phyloP scores from a whole-genome alignment of 202 grass and related monocot genomes.

The Cymbopogon flexuosus region DNA sequence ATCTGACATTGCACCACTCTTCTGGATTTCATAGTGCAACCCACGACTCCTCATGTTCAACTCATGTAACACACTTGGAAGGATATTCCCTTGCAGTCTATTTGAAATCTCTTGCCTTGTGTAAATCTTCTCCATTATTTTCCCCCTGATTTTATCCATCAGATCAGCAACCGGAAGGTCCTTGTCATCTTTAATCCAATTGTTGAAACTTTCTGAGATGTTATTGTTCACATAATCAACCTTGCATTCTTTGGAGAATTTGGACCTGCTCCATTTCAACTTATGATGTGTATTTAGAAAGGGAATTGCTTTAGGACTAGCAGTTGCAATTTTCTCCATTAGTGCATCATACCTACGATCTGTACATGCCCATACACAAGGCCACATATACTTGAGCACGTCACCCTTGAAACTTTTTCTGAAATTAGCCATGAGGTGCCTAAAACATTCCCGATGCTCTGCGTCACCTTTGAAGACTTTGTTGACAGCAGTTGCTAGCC shows the following conservation, averaged over 20 bases:
- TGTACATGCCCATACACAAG: no score
- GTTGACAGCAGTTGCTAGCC: neutral
- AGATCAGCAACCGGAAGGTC: neutral
- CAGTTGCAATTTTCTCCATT: neutral
- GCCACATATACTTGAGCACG: no score
- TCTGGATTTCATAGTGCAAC: neutral
- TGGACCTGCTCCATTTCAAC: neutral
- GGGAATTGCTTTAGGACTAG: neutral
- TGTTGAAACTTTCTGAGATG: neutral
- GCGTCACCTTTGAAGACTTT: neutral
- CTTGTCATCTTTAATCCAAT: no score
- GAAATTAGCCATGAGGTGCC: no score
- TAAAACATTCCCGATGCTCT: neutral
- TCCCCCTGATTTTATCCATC: neutral
- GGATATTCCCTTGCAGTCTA: neutral
- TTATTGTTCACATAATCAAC: conserved; percentile 14
- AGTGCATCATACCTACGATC: neutral
- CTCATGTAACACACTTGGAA: conserved; percentile 4
- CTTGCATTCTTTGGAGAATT: neutral
- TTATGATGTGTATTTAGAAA: neutral
- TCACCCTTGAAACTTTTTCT: no score
- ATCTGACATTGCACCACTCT: neutral
- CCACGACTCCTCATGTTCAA: neutral
- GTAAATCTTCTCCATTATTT: neutral
- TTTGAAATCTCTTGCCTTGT: neutral